Evolutionary conservation across 345 rosid genomes (phyloP), one percentile per base, ranked within the genome.

Genomic region (Pistacia integerrima): DNA sequence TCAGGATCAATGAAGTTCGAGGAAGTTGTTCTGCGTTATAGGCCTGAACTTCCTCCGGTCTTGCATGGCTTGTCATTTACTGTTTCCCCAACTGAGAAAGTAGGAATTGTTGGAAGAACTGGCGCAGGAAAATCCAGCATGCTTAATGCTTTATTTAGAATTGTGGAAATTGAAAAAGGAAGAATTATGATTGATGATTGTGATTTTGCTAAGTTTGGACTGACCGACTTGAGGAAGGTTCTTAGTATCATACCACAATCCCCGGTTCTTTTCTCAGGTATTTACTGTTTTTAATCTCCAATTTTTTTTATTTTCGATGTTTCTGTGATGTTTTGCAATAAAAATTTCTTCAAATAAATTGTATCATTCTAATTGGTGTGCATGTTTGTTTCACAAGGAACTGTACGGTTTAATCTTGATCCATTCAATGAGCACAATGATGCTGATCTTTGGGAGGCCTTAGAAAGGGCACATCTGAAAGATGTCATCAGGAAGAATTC

Each of bases 111-210:
- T 64, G 98, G 99, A 83, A 92, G 99, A 90, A 93, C 97, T 67
- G 99, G 99, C 59, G 97, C 97, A 1, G 98, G 98, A 52, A 96
- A 96, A 82, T 93, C 98, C 71, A 93, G 98, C 74, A 88, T 96
- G 98, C 84, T 93, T 60, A 96, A 93, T 87, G 97, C 98, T 67
- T 85, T 93, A 69, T 93, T 90, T 79, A 91, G 97, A 81, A 91
- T 93, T 72, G 97, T 93, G 56, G 97, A 96, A 82, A 59, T 93
- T 48, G 91, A 93, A 80, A 91, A 83, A 20, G 98, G 99, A 81
- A 87, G 90, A 78, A 87, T 96, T 44, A 51, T 76, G 78, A 90
- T 96, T 62, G 98, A 96, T 84, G 89, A 87, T 57, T 87, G 61
- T 76, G 90, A 92, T 74, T 80, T 83, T 56, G 82, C 92, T 56